Base-by-base conservation (phyloP, 1,139 yeast species). In the Candida mesenterica region DNA sequence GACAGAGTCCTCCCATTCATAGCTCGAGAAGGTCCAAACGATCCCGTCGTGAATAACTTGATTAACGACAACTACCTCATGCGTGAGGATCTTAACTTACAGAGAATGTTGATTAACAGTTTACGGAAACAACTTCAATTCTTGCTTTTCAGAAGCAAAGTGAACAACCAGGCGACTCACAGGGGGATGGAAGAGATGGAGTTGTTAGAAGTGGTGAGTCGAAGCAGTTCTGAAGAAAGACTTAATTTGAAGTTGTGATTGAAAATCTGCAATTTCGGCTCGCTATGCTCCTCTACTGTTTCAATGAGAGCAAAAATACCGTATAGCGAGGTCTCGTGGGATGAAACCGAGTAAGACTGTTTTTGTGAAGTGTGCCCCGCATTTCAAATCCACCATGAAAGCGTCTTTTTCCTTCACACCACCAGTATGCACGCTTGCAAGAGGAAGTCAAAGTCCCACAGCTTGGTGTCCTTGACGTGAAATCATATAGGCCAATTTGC, bases 101-200 rank as follows among this genome's bases (percentile, higher is more conserved):
- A 75, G 40, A 47, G 78, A 33, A 55, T 69, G 43, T 57, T 69
- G 34, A 57, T 76, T 28, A 68, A 65, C 45, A 69, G 75, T 39
- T 49, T 75, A 24, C 52, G 79, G 28, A 77, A 75, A 42, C 81
- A 75, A 44, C 53, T 75, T 20, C 80, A 75, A 40, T 75, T 69
- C 42, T 54, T 75, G 43, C 42, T 73, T 37, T 65, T 73, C 42
- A 62, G 70, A 14, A 60, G 75, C 37, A 55, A 61, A 23, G 41
- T 36, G 20, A 37, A 37, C 24, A 3, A 27, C 12, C 27, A 12
- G 12, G 18, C 12, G 35, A 24, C 6, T 7, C 24, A 12, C 9
- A 16, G 24, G 30, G 26, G 13, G 33, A 37, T 25, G 28, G 28
- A 25, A 13, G 28, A 25, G 6, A 24, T 12, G 7, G 57, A 53